Evolutionary conservation across 2,329 filamentous ascomycete genomes (phyloP).

Genomic region (Colletotrichum chrysophilum): DNA sequence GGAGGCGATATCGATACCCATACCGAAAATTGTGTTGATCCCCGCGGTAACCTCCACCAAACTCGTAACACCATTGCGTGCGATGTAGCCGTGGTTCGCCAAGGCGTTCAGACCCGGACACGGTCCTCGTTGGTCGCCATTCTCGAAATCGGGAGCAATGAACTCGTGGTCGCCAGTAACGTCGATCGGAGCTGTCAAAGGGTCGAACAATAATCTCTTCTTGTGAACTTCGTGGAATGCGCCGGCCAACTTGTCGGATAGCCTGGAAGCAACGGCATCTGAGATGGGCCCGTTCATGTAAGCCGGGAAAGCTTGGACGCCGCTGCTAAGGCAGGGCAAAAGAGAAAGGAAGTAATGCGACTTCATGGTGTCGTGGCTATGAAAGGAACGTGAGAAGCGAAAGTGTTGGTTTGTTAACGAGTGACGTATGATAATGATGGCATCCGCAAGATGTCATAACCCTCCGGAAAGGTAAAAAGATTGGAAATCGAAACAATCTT

Average conservation of each 20-base stretch:
- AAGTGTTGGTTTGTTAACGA: not conserved
- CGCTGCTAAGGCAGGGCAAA: slow-evolving; percentile 1
- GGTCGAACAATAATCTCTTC: slow-evolving; percentile 24
- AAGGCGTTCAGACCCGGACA: slow-evolving; percentile 42
- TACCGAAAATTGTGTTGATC: slow-evolving; percentile 42
- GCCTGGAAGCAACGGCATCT: slow-evolving; percentile 1
- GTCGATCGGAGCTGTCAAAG: slow-evolving; percentile 23
- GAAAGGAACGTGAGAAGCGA: slow-evolving; percentile 3
- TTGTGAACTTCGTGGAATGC: slow-evolving; percentile 12
- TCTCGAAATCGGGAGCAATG: slow-evolving; percentile 27
- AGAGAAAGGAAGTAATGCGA: slow-evolving; percentile 4
- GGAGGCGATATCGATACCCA: slow-evolving; percentile 48
- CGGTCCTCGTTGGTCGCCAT: slow-evolving; percentile 29
- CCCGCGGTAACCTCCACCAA: slow-evolving; percentile 19
- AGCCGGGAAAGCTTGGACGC: slow-evolving; percentile 17
- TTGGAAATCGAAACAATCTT: slow-evolving; percentile 2
- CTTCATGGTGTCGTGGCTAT: not conserved
- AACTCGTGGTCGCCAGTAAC: slow-evolving; percentile 27
- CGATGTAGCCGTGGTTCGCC: slow-evolving; percentile 42
- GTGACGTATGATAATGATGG: not conserved
- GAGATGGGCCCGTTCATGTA: slow-evolving; percentile 8
- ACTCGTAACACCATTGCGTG: slow-evolving; percentile 29
- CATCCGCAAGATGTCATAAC: not conserved
- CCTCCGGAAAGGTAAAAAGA: not conserved
- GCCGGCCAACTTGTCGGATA: slow-evolving; percentile 1